Evolutionary conservation across 192 early-diverging fungal species (phyloP).

Genomic region (Lobosporangium transversale): DNA sequence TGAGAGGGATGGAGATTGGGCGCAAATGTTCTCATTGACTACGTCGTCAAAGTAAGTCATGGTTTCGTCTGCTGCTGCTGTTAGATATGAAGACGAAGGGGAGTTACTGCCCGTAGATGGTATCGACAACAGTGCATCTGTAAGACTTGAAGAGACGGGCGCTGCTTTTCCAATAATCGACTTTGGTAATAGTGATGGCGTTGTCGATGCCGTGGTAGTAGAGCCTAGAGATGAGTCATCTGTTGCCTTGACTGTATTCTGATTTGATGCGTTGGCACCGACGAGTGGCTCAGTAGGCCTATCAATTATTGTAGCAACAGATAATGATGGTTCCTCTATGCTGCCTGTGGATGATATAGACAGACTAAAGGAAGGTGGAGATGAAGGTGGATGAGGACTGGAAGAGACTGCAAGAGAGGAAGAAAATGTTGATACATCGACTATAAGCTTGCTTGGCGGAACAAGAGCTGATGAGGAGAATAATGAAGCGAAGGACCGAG

Average conservation of each 20-base stretch:
- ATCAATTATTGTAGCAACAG: not conserved
- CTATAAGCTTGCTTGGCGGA: not conserved
- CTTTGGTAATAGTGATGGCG: not conserved
- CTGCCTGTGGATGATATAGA: not conserved
- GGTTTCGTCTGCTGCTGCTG: not conserved
- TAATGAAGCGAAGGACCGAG: not conserved
- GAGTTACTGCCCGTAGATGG: conserved; percentile 13
- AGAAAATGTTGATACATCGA: not conserved
- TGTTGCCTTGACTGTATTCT: not conserved
- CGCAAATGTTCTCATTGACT: not conserved
- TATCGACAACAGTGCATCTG: conserved; percentile 11
- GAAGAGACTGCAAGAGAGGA: no score
- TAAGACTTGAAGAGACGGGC: not conserved
- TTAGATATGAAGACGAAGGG: not conserved
- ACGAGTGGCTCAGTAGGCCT: no score
- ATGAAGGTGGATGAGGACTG: not conserved
- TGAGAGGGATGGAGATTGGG: not conserved
- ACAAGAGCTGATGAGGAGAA: not conserved
- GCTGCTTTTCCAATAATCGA: no score
- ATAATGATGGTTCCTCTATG: not conserved
- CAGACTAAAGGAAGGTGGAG: not conserved
- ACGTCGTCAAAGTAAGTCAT: conserved; percentile 35
- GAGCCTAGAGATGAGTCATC: no score
- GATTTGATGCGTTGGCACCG: not conserved
- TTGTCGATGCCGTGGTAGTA: not conserved